Evolutionary conservation across 2,329 filamentous ascomycete genomes (phyloP).

Genomic region (Ilyonectria mors-panacis): DNA sequence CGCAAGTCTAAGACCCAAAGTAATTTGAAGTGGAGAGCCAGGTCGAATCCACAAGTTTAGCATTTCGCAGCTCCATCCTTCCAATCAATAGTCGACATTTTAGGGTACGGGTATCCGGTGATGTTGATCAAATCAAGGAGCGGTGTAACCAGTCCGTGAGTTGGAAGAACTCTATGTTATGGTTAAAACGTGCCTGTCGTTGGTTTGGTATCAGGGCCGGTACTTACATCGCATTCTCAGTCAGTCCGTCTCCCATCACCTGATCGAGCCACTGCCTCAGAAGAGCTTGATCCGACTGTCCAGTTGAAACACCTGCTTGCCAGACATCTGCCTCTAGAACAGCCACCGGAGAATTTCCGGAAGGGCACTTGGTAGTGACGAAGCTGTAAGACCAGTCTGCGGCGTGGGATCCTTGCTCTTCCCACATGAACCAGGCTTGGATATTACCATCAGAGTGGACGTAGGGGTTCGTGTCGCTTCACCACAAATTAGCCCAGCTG

Average conservation of each 20-base stretch:
- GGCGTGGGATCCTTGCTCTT: constrained; percentile 21
- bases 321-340: constrained; percentile 26
- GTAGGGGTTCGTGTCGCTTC: constrained; percentile 32
- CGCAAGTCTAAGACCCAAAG: too few species aligned
- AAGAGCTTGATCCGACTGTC: constrained; percentile 13
- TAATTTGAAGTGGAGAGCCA: background rate
- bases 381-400: constrained; percentile 22
- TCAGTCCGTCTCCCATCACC: constrained; percentile 5
- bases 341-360: constrained; percentile 11
- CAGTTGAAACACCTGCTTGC: constrained; percentile 19
- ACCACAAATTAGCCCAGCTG: background rate
- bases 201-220: fast-evolving
- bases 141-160: constrained; percentile 18
- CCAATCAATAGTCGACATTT: constrained; percentile 10
- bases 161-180: constrained; percentile 16
- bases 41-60: background rate
- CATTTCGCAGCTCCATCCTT: constrained; percentile 17
- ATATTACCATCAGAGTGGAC: constrained; percentile 21
- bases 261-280: constrained; percentile 30
- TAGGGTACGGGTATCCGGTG: constrained; percentile 21
- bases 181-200: background rate
- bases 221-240: constrained; percentile 18
- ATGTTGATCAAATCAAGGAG: constrained; percentile 24
- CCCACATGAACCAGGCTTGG: constrained; percentile 28
- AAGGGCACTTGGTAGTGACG: constrained; percentile 15